phyloP scores from a whole-genome alignment of 805 yeast species.

The Candida railenensis region DNA sequence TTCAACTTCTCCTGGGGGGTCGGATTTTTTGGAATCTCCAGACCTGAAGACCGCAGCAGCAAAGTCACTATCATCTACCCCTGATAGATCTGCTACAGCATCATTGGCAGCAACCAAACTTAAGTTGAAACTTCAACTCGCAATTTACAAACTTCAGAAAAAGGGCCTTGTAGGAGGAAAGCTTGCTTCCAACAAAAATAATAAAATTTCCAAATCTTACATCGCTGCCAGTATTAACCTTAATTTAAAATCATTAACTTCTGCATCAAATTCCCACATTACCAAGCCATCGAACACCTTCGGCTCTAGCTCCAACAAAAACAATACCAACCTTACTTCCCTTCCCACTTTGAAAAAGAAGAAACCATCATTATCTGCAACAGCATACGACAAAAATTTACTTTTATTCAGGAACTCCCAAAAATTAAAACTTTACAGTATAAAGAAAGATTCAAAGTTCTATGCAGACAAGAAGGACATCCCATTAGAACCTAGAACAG shows the following conservation, averaged over 20 bases:
- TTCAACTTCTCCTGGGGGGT: conserved; percentile 2
- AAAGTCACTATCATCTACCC: conserved; percentile 5
- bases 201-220: background rate
- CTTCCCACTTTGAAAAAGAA: no score
- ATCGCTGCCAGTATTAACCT: conserved; percentile 1
- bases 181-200: background rate
- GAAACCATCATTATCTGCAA: conserved; percentile 18
- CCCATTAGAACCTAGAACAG: conserved; percentile 1
- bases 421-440: conserved; percentile 35
- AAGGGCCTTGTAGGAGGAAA: conserved; percentile 1
- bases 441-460: conserved; percentile 34
- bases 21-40: background rate
- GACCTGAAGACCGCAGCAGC: background rate
- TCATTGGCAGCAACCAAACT: conserved; percentile 43
- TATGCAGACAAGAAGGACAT: conserved; percentile 13
- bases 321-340: conserved; percentile 6
- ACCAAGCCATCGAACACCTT: conserved; percentile 9
- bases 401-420: conserved; percentile 8
- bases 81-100: conserved; percentile 27
- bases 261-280: conserved; percentile 13
- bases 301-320: conserved; percentile 4
- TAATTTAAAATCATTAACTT: conserved; percentile 1
- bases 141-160: conserved; percentile 36
- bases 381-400: conserved; percentile 9
- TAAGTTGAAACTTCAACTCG: conserved; percentile 42